A percentile compares a stretch with the other conserved stretches of the same genome.
These are phyloP conservation scores for Taphrina deformans DNA, from an alignment of 1,139 yeast genomes.

Conservation along the genomic window DNA sequence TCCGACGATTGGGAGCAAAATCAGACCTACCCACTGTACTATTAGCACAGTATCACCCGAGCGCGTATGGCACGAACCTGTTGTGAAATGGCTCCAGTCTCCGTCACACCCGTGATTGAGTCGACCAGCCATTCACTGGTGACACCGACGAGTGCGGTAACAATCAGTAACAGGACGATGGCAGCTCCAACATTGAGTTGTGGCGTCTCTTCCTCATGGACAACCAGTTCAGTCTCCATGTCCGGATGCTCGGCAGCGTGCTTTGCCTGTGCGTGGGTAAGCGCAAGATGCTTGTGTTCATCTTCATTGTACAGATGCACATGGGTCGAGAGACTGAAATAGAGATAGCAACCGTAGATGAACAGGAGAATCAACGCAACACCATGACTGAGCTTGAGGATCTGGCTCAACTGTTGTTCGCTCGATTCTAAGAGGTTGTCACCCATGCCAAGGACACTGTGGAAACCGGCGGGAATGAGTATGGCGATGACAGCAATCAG, in stretches of 20 bases:
- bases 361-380: slow-evolving; percentile 56
- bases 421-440: slow-evolving; percentile 58
- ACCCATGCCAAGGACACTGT: slow-evolving; percentile 42
- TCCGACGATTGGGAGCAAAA: slow-evolving; percentile 93
- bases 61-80: slow-evolving; percentile 54
- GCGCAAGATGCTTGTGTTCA: slow-evolving; percentile 13
- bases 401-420: slow-evolving; percentile 49
- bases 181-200: slow-evolving; percentile 18
- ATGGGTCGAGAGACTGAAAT: slow-evolving; percentile 89
- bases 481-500: slow-evolving; percentile 87
- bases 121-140: slow-evolving; percentile 94
- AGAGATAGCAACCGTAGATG: slow-evolving; percentile 72
- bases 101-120: slow-evolving; percentile 85
- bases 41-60: not conserved
- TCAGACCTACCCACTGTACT: slow-evolving; percentile 64
- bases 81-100: slow-evolving; percentile 78
- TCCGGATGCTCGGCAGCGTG: slow-evolving; percentile 46
- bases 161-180: slow-evolving; percentile 49
- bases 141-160: slow-evolving; percentile 83
- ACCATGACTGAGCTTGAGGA: slow-evolving; percentile 71
- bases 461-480: slow-evolving; percentile 93
- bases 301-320: slow-evolving; percentile 51
- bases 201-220: slow-evolving; percentile 41
- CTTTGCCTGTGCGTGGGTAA: slow-evolving; percentile 17
- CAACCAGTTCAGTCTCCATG: slow-evolving; percentile 40